Conservation (phyloP, 1,139 yeast genomes). For the Candida tunisiensis region DNA sequence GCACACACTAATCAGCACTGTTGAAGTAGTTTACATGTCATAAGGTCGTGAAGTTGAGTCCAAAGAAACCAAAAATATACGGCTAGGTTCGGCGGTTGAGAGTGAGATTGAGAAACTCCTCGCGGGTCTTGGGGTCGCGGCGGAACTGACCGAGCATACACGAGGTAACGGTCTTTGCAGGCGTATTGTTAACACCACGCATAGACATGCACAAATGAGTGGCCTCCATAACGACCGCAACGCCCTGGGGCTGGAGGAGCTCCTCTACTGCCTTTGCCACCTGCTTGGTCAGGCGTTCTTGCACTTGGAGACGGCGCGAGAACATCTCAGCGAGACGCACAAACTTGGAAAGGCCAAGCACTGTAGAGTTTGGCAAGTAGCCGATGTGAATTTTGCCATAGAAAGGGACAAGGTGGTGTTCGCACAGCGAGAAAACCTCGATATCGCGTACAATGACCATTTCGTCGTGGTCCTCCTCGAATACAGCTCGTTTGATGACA, state of each 20-base stretch:
- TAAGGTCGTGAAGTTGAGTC: neutral
- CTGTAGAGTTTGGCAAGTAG: slow-evolving; percentile 87
- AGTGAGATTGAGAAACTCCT: slow-evolving; percentile 77
- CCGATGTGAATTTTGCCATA: slow-evolving; percentile 95
- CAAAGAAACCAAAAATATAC: neutral
- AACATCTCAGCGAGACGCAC: slow-evolving; percentile 97
- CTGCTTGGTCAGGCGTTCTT: slow-evolving; percentile 90
- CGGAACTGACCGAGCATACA: slow-evolving; percentile 96
- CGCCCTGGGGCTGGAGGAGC: slow-evolving; percentile 86
- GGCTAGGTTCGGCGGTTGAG: slow-evolving; percentile 27
- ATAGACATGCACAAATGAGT: slow-evolving; percentile 99
- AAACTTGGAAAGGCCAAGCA: slow-evolving; percentile 82
- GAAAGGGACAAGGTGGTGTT: slow-evolving; percentile 94
- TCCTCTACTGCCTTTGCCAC: slow-evolving; percentile 93
- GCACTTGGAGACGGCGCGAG: slow-evolving; percentile 87
- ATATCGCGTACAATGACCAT: slow-evolving; percentile 97
- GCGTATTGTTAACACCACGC: slow-evolving; percentile 93
- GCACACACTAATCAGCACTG: neutral
- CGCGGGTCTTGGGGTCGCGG: slow-evolving; percentile 86
- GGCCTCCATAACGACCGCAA: slow-evolving; percentile 95
- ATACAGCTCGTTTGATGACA: slow-evolving; percentile 87
- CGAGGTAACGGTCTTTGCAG: slow-evolving; percentile 85
- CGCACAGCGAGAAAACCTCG: slow-evolving; percentile 83
- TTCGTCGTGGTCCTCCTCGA: slow-evolving; percentile 97
- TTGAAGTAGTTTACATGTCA: neutral